Conservation (phyloP, 805 yeast species). For the Metschnikowia gruessii region DNA sequence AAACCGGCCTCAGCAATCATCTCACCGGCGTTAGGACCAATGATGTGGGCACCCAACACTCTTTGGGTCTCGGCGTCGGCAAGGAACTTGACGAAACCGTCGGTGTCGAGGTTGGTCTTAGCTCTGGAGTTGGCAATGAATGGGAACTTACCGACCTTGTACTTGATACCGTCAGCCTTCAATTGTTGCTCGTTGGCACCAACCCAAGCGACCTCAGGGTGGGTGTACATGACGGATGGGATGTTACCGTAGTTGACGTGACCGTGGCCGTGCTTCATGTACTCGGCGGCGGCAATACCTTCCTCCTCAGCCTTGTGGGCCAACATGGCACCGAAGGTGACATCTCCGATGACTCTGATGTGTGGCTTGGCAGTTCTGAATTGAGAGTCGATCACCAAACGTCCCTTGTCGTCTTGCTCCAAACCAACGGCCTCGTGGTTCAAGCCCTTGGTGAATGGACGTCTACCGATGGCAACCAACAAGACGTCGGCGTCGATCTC, state of each 20-base stretch:
- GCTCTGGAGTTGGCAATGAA: conserved; percentile 99
- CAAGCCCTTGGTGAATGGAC: conserved; percentile 91
- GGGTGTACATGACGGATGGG: conserved; percentile 98
- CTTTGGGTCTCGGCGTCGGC: conserved; percentile 98
- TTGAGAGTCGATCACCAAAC: conserved; percentile 91
- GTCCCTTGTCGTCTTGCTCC: conserved; percentile 88
- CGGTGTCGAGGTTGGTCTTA: conserved; percentile 94
- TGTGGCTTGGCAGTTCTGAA: conserved; percentile 89
- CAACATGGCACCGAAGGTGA: conserved; percentile 97
- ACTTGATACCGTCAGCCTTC: conserved; percentile 87
- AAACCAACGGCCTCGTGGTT: conserved; percentile 85
- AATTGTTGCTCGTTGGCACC: conserved; percentile 95
- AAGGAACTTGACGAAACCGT: conserved; percentile 93
- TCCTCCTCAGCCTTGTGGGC: conserved; percentile 99
- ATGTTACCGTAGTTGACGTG: conserved; percentile 98
- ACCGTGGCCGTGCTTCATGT: conserved; percentile 89
- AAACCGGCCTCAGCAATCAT: conserved; percentile 98
- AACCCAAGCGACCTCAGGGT: conserved; percentile 99
- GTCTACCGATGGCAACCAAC: conserved; percentile 97
- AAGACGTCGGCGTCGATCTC: conserved; percentile 85
- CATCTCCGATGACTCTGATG: conserved; percentile 97
- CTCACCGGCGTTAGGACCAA: conserved; percentile 99
- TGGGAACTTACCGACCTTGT: conserved; percentile 97
- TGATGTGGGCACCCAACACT: conserved; percentile 92
- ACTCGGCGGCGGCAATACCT: conserved; percentile 98